Base-by-base conservation (phyloP, 441 rosid species). In the Adansonia gregorii region DNA sequence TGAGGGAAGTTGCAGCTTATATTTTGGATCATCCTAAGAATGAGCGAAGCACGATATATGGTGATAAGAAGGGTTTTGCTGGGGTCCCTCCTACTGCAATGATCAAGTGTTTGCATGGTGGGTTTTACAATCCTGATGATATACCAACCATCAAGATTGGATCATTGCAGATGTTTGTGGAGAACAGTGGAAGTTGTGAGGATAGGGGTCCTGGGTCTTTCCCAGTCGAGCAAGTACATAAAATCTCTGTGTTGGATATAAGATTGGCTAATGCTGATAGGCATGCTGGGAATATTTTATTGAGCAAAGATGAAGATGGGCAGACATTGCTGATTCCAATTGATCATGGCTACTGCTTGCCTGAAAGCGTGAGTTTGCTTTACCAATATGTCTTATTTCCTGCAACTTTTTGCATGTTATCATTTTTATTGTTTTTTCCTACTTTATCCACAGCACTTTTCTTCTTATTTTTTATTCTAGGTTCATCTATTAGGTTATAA, bases 291-390 rank as follows among this genome's bases (percentile, higher is more conserved):
- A 93, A 93, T 77, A 90, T 93, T 65, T 77, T 93, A 59, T 55
- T 85, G 88, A 79, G 85, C 51, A 88, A 86, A 76, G 86, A 79
- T 64, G 83, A 80, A 39, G 79, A 82, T 35, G 90, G 93, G 56
- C 85, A 82, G 35, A 78, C 75, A 27, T 67, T 78, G 77, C 85
- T 93, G 81, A 84, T 89, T 86, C 98, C 98, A 49, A 93, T 93
- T 8, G 97, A 93, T 82, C 98, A 93, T 76, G 98, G 98, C 10
- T 93, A 92, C 77, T 92, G 95, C 86, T 83, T 93, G 86, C 97
- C 98, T 75, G 93, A 92, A 82, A 89, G 91, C 68, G 98, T 93
- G 82, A 88, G 94, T 55, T 1, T 74, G 14, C 67, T 55, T 59
- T n/a, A 31, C 31, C 55, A 3, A 10, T 46, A 74, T 49, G 19